Evolutionary conservation across 1,139 yeast genomes (phyloP), one percentile per base, ranked within the genome.

Genomic region (Hyphopichia wangnamkhiaoensis): DNA sequence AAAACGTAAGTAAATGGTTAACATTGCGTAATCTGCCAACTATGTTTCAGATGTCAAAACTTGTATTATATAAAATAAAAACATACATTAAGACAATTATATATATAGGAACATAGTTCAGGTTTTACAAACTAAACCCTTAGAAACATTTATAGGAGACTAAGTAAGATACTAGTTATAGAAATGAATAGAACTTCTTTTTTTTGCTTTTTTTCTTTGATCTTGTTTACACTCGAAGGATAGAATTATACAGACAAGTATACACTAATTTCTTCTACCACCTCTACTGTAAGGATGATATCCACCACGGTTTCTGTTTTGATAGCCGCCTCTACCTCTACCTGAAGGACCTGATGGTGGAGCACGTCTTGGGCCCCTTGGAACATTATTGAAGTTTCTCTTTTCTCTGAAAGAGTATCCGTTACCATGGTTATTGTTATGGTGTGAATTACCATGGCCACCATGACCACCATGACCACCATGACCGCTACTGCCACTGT

Each of bases 361-460:
- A 3, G 65, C 64, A 41, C 74, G 59, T 55, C 70, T 65, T 30
- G 76, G 74, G 18, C 76, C 76, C 46, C 63, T 68, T 30, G 76
- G 76, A 41, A 65, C 59, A 41, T 24, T 23, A 10, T 64, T 61
- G 44, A 59, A 60, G 48, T 65, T 62, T 48, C 69, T 54, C 23
- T 51, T 50, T 39, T 57, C 65, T 32, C 59, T 49, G 37, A 52
- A 54, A 8, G 52, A 52, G 34, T 46, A 45, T 15, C 49, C 58
- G 20, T 48, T 37, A 20, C 46, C 40, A 15, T 45, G 48, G 40
- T 49, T 43, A 34, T 41, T 35, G 21, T 30, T 19, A 18, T 30
- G 13, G 10, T 18, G 16, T 15, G 18, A 15, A 16, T 16, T n/a
- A 14, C 46, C 48, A 33, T 39, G 34, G n/a, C n/a, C n/a, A n/a